Evolutionary conservation across 2,329 filamentous ascomycete genomes (phyloP).

Genomic region (Fusarium vanettenii): DNA sequence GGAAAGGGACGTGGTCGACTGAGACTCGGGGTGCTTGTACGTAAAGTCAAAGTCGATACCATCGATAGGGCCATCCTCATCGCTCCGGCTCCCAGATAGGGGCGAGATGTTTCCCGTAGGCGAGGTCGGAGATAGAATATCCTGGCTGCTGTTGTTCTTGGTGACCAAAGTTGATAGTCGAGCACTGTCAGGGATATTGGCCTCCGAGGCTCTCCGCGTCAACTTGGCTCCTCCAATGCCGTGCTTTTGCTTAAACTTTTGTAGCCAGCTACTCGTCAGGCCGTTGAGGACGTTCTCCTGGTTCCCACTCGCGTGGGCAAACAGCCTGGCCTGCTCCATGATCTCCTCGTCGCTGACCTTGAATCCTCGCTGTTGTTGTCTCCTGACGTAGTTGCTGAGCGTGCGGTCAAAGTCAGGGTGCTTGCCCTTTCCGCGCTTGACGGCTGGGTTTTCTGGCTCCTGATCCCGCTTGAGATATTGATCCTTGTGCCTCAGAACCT

Average conservation of each 20-base stretch:
- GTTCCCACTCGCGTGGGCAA: slow-evolving; percentile 76
- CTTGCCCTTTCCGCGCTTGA: slow-evolving; percentile 86
- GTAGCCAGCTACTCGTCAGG: slow-evolving; percentile 83
- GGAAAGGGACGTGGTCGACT: slow-evolving; percentile 49
- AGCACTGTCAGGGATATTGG: slow-evolving; percentile 77
- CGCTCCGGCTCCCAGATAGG: slow-evolving; percentile 75
- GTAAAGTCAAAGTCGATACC: slow-evolving; percentile 48
- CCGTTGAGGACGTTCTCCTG: slow-evolving; percentile 78
- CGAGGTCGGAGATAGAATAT: slow-evolving; percentile 77
- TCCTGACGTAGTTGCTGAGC: slow-evolving; percentile 86
- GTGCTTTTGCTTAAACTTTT: slow-evolving; percentile 96
- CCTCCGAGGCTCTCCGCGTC: slow-evolving; percentile 69
- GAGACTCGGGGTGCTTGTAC: slow-evolving; percentile 50
- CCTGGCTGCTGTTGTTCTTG: slow-evolving; percentile 54
- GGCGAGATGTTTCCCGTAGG: slow-evolving; percentile 74
- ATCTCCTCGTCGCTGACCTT: slow-evolving; percentile 84
- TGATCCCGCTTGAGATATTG: slow-evolving; percentile 90
- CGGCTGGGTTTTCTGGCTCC: slow-evolving; percentile 72
- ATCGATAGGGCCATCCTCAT: slow-evolving; percentile 71
- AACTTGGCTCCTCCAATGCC: slow-evolving; percentile 63
- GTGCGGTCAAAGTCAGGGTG: slow-evolving; percentile 92
- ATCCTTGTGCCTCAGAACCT: slow-evolving; percentile 93
- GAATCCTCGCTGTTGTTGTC: slow-evolving; percentile 80
- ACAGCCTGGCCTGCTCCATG: slow-evolving; percentile 84
- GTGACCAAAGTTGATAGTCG: slow-evolving; percentile 62